These are phyloP conservation scores for Aspergillus phoenicis DNA, from an alignment of 2,329 filamentous ascomycete species.

Conservation along the genomic window DNA sequence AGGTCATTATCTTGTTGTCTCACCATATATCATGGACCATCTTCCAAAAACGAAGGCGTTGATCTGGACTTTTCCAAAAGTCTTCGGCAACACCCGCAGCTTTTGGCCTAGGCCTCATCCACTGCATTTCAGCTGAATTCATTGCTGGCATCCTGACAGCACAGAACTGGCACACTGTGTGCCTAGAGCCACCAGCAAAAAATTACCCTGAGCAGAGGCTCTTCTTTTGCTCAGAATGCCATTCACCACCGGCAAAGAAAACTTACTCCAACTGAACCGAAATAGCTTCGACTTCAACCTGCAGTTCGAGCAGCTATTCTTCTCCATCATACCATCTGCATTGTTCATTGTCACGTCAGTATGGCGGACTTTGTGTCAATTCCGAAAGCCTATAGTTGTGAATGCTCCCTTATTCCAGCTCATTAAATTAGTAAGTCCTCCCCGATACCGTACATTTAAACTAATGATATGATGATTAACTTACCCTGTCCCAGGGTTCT, in stretches of 20 bases:
- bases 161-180: too few species aligned
- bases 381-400: constrained; percentile 34
- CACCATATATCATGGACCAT: too few species aligned
- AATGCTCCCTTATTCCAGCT: constrained; percentile 31
- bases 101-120: too few species aligned
- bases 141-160: too few species aligned
- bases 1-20: too few species aligned
- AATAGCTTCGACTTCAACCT: constrained; percentile 19
- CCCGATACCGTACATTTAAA: not conserved
- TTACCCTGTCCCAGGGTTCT: not conserved
- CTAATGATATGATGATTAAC: too few species aligned
- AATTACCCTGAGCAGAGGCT: too few species aligned
- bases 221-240: not conserved
- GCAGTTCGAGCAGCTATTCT: constrained; percentile 19
- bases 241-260: not conserved
- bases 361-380: constrained; percentile 32
- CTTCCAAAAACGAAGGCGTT: too few species aligned
- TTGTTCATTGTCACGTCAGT: constrained; percentile 23
- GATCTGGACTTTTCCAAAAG: too few species aligned
- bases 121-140: too few species aligned
- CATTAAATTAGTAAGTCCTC: constrained; percentile 30
- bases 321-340: constrained; percentile 18
- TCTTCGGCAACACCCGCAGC: too few species aligned
- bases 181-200: too few species aligned
- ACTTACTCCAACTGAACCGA: constrained; percentile 12